Evolutionary conservation across 1,284 basidiomycete genomes (phyloP), one percentile per base, ranked within the genome.

Genomic region (Puccinia horiana): DNA sequence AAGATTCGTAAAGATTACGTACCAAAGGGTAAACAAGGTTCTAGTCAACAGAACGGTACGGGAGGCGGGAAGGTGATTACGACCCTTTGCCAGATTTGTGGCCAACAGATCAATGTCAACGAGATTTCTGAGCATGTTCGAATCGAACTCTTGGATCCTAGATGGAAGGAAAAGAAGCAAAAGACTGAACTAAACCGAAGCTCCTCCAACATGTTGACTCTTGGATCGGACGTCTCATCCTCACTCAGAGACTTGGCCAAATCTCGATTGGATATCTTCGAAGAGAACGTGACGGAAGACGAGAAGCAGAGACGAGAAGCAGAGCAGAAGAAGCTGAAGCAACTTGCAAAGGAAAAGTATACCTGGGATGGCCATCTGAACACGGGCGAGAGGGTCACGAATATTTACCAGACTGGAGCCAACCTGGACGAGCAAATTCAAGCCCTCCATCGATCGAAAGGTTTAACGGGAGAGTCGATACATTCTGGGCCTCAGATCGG

Each of bases 1-100:
- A 97, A 96, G 89, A 97, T 99, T 88, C 92, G 93, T 87, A 96
- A 94, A 82, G 96, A 98, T 87, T 98, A 99, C 87, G 93, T 97
- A 56, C 93, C 96, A 12, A 96, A 94, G 83, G 82, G 65, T 76
- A 85, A 85, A 58, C 76, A 78, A 72, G 29, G 26, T 47, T 29
- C 42, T n/a, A 81, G 81, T 69, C 79, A 79, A n/a, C 84, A 80
- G 75, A 74, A 81, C 32, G 56, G 44, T 44, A 32, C 49, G 16
- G 40, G 23, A 42, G 67, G 56, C 56, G 37, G 63, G 47, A 90
- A 91, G 86, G 89, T 92, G 70, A 90, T 91, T 40, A 91, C 93
- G 87, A 94, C 94, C 1, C 93, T 92, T 29, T 98, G 96, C 88
- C 91, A 92, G 14, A 93, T 98, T 85, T 98, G 96, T 88, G 93